Base-by-base conservation (phyloP, 345 rosid species). In the Bruguiera parviflora region DNA sequence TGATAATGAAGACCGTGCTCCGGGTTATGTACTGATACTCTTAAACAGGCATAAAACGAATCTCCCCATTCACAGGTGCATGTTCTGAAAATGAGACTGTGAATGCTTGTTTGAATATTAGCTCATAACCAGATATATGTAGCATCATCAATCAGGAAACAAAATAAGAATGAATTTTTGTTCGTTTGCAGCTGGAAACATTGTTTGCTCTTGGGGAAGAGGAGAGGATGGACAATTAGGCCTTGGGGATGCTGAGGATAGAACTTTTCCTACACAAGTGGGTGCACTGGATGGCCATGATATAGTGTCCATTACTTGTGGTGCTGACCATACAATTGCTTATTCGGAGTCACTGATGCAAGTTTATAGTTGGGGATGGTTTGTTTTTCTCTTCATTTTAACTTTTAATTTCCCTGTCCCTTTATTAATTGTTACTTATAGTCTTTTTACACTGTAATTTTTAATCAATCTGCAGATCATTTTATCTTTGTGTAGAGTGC, bases 191-290 rank as follows among this genome's bases (percentile, higher is more conserved):
- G 99, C 96, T 85, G 99, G 91, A 71, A 86, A 87, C 79, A 74
- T 85, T 46, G 84, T 95, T 71, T 95, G 99, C 75, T 87, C 99
- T 20, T 92, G 96, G 97, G 99, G 97, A 65, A 73, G 99, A 76
- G 99, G 97, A 31, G 99, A 92, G 75, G 97, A 95, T 84, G 99
- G 99, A 39, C 99, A 92, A 69, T 82, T 95, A 76, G 99, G 99
- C 43, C 99, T 81, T 63, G 99, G 99, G 49, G 97, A 89, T 81
- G 96, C 97, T 5, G 93, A 85, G 70, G 99, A 95, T 78, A 84
- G 96, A 29, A 87, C 81, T 65, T 78, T 85, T 58, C 96, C 99
- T 0, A 95, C 97, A 24, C 89, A 82, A 18, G 76, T 91, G 70
- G 85, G 96, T 69, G 86, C 90, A 7, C 78, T 95, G 64, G 92